Percentiles rank a stretch among this genome's conserved stretches.
These are phyloP conservation scores for Ambrosia hybrid DNA, from an alignment of 140 eudicot genomes.

Conservation along the genomic window DNA sequence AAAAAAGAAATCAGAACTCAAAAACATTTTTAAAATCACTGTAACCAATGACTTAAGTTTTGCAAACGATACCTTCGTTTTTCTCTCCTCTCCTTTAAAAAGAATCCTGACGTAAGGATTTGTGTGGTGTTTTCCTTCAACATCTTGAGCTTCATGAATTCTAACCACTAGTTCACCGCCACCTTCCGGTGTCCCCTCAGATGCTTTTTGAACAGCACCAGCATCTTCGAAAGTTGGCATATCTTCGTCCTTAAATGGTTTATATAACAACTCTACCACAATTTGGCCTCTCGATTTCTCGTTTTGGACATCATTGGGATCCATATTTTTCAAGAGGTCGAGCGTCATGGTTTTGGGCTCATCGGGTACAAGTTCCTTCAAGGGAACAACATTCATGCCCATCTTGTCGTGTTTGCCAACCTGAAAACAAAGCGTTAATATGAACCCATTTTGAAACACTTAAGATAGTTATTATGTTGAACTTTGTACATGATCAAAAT, in stretches of 20 bases:
- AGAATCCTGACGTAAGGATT: slow-evolving; percentile 81
- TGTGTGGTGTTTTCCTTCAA: slow-evolving; percentile 96
- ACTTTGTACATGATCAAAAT: too few relatives aligned
- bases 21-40: not conserved
- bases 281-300: slow-evolving; percentile 90
- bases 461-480: not conserved
- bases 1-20: not conserved
- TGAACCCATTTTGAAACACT: slow-evolving; percentile 9
- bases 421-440: slow-evolving; percentile 31
- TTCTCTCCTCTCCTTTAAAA: slow-evolving; percentile 89
- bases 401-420: slow-evolving; percentile 89
- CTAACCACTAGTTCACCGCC: slow-evolving; percentile 86
- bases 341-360: slow-evolving; percentile 74
- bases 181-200: slow-evolving; percentile 91
- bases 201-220: slow-evolving; percentile 63
- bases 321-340: slow-evolving; percentile 78
- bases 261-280: slow-evolving; percentile 69
- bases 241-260: slow-evolving; percentile 89
- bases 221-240: slow-evolving; percentile 55
- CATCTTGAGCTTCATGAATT: slow-evolving; percentile 90
- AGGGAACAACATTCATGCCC: slow-evolving; percentile 84
- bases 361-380: slow-evolving; percentile 76
- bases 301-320: slow-evolving; percentile 67
- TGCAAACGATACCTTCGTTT: slow-evolving; percentile 66
- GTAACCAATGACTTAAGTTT: not conserved